Evolutionary conservation across 331 rosid species (phyloP).

Genomic region (Erythrophleum ivorense): DNA sequence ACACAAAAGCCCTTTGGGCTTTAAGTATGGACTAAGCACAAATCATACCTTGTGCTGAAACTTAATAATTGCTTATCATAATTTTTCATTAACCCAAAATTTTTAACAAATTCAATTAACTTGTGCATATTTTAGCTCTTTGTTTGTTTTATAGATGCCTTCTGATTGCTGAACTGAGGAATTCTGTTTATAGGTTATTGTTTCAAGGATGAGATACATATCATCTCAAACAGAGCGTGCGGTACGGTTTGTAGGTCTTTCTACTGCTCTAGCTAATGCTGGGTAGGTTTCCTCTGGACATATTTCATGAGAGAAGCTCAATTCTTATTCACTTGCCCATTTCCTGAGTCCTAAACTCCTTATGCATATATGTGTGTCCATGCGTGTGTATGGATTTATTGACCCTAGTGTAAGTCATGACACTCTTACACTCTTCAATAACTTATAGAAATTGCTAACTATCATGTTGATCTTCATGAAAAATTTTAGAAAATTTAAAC

Average conservation of each 20-base stretch:
- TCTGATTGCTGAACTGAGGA: slow-evolving; percentile 25
- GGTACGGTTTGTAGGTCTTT: slow-evolving; percentile 90
- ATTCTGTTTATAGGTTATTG: slow-evolving; percentile 77
- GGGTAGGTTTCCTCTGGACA: slow-evolving; percentile 57
- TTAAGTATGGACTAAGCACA: neutral
- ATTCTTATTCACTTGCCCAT: neutral
- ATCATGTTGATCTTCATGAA: neutral
- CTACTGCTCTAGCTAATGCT: slow-evolving; percentile 97
- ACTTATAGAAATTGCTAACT: neutral
- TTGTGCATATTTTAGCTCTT: slow-evolving; percentile 5
- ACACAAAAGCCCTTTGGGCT: neutral
- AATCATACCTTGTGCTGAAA: neutral
- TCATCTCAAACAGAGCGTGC: slow-evolving; percentile 96
- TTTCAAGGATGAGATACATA: slow-evolving; percentile 98
- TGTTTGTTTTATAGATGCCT: neutral
- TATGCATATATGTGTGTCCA: neutral
- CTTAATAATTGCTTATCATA: neutral
- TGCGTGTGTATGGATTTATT: neutral
- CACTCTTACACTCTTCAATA: neutral
- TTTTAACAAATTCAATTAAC: neutral
- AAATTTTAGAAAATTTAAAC: no score
- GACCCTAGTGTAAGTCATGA: neutral
- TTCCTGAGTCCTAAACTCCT: neutral
- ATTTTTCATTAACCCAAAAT: neutral
- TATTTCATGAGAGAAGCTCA: neutral